Percentiles rank a stretch among this genome's conserved stretches.
phyloP scores from a whole-genome alignment of 129 eudicot genomes.

The Arctium lappa region DNA sequence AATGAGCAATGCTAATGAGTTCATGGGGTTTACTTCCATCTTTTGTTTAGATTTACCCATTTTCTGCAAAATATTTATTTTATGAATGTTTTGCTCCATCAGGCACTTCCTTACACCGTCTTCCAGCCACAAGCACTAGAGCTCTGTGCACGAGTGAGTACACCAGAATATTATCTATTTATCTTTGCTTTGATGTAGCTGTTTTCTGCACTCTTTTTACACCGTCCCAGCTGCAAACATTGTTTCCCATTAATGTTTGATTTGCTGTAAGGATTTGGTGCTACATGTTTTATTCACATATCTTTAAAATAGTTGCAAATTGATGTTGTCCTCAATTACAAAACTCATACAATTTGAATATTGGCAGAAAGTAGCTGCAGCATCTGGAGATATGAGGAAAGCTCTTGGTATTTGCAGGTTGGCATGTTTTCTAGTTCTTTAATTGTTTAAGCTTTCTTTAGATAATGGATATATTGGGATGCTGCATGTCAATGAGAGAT shows the following conservation, averaged over 20 bases:
- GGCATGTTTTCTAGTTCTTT: neutral
- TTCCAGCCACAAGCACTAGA: constrained; percentile 95
- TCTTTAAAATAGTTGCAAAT: neutral
- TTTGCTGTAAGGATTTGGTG: neutral
- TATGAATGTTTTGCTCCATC: constrained; percentile 22
- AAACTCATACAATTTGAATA: constrained; percentile 6
- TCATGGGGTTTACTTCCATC: neutral
- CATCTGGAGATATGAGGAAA: constrained; percentile 99
- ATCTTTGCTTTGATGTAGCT: neutral
- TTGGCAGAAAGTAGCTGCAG: constrained; percentile 94
- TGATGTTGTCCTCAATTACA: neutral
- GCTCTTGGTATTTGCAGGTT: constrained; percentile 96
- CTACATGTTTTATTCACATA: neutral
- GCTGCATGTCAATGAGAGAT: neutral
- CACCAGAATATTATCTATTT: constrained; percentile 9
- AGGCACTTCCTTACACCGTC: constrained; percentile 71
- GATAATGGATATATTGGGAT: neutral
- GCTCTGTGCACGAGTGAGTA: constrained; percentile 92
- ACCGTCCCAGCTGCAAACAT: neutral
- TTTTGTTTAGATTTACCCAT: neutral
- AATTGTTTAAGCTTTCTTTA: neutral
- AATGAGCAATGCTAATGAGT: neutral
- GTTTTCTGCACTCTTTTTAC: neutral
- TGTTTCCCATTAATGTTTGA: neutral
- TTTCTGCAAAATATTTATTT: constrained; percentile 7